phyloP scores from a whole-genome alignment of 1,284 basidiomycete genomes.

The Pulveroboletus sp. region DNA sequence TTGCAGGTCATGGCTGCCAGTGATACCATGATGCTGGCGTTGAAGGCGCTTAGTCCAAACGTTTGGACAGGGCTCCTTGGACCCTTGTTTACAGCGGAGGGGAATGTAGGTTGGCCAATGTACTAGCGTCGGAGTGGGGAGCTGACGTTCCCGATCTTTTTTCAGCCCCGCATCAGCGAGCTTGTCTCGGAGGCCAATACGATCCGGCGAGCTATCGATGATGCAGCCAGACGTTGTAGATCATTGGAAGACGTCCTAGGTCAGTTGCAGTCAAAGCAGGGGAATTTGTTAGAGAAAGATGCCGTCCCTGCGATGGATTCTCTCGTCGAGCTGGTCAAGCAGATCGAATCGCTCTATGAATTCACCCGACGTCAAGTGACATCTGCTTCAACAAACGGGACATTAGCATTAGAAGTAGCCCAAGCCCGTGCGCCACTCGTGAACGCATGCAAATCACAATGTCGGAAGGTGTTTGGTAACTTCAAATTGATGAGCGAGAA shows the following conservation, averaged over 20 bases:
- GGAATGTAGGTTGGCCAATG: too few species aligned
- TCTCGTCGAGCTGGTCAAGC: conserved; percentile 12
- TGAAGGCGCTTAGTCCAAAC: too few species aligned
- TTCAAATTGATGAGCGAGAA: conserved; percentile 12
- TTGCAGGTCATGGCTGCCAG: too few species aligned
- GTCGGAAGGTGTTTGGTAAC: conserved; percentile 1
- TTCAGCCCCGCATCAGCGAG: conserved; percentile 5
- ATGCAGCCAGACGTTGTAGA: neutral
- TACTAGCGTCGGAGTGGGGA: too few species aligned
- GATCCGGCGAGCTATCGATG: conserved; percentile 15
- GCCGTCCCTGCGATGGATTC: conserved; percentile 15
- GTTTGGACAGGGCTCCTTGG: too few species aligned
- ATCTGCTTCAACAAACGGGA: neutral
- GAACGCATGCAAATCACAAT: conserved; percentile 13
- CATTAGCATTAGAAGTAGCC: neutral
- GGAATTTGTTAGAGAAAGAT: neutral
- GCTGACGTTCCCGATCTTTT: too few species aligned
- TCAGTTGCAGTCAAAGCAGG: conserved; percentile 1
- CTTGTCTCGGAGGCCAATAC: conserved; percentile 1
- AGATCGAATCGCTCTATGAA: conserved; percentile 14
- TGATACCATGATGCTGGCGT: too few species aligned
- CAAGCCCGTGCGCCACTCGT: conserved; percentile 5
- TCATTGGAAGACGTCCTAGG: conserved; percentile 1
- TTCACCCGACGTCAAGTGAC: neutral
- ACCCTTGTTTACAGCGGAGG: too few species aligned